These are phyloP conservation scores for Fusarium metavorans DNA, from an alignment of 2,329 filamentous ascomycete genomes.

Conservation along the genomic window DNA sequence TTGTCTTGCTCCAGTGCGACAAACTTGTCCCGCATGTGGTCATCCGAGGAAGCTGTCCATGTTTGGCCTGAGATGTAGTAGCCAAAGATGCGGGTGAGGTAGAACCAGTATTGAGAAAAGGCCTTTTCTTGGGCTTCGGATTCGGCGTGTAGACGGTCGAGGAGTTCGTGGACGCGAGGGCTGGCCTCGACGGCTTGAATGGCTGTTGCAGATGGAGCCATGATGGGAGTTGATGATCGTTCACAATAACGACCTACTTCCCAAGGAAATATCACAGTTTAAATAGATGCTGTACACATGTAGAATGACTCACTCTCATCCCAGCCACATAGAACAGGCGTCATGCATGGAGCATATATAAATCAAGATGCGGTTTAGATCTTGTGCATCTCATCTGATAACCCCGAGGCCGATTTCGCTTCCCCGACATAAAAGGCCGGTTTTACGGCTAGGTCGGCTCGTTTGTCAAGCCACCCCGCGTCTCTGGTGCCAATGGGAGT, in stretches of 20 bases:
- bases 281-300: not conserved
- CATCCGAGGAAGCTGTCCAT: constrained; percentile 45
- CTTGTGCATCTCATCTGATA: constrained; percentile 19
- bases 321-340: not conserved
- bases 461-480: not conserved
- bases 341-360: not conserved
- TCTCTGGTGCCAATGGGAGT: not conserved
- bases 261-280: not conserved
- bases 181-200: constrained; percentile 40
- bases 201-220: constrained; percentile 36
- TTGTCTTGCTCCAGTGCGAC: constrained; percentile 71
- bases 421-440: not conserved
- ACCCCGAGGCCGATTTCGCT: constrained; percentile 30
- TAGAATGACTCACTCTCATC: not conserved
- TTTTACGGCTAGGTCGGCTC: not conserved
- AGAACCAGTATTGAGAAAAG: constrained; percentile 43
- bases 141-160: constrained; percentile 43
- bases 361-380: not conserved
- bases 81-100: constrained; percentile 35
- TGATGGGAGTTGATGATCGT: not conserved
- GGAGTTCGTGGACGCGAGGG: constrained; percentile 42
- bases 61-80: constrained; percentile 41
- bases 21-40: constrained; percentile 66
- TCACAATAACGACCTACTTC: not conserved
- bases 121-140: constrained; percentile 44